Conservation (phyloP, 164 flowering plant genomes). For the Aristolochia californica region DNA sequence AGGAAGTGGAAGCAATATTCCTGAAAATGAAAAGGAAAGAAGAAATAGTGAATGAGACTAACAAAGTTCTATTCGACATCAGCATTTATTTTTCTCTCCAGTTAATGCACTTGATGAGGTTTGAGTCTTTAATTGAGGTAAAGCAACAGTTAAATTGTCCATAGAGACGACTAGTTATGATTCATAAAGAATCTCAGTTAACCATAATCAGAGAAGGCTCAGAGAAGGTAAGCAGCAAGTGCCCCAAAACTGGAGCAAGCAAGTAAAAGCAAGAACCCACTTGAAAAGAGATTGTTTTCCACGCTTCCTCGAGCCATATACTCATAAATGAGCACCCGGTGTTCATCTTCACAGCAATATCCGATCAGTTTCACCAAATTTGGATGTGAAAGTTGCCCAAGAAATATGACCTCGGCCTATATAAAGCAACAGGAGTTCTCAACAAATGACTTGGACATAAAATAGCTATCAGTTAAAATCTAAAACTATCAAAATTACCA, state of each 20-base stretch:
- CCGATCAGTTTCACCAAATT: constrained; percentile 85
- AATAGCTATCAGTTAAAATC: background rate
- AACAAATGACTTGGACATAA: background rate
- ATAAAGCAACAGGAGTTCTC: background rate
- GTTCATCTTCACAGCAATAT: constrained; percentile 89
- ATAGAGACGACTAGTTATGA: no score
- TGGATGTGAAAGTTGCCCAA: constrained; percentile 98
- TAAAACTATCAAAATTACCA: constrained; percentile 34
- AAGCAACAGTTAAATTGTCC: no score
- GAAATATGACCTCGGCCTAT: constrained; percentile 88
- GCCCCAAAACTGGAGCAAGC: background rate
- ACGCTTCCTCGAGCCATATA: constrained; percentile 88
- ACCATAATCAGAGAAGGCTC: no score
- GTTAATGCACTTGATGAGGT: no score
- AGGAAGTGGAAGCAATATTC: constrained; percentile 72
- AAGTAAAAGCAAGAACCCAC: constrained; percentile 25
- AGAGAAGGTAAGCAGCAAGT: no score
- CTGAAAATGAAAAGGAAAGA: constrained; percentile 21
- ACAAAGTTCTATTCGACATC: background rate
- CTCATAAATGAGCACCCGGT: constrained; percentile 82
- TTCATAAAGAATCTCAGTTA: no score
- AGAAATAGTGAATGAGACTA: background rate
- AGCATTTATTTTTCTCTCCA: no score
- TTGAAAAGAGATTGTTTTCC: constrained; percentile 78
- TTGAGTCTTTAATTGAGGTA: no score